Conservation (phyloP, 208 protist species). For the Strigomonas culicis region DNA sequence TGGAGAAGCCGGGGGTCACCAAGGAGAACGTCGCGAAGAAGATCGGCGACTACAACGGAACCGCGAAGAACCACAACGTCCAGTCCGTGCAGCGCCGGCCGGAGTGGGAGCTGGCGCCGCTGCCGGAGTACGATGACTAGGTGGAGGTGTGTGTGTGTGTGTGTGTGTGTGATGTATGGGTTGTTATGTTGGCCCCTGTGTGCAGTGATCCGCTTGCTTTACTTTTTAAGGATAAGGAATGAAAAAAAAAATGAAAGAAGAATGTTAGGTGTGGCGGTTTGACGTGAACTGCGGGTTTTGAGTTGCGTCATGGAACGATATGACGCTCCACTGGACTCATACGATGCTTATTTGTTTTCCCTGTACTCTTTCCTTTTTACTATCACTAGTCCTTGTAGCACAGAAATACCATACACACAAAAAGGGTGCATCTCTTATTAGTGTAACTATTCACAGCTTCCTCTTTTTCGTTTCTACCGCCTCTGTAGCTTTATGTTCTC, state of each 20-base stretch:
- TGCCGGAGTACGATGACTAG: conserved; percentile 37
- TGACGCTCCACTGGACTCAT: too few relatives aligned
- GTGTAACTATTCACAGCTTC: background rate
- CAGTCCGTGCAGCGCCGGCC: conserved; percentile 74
- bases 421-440: background rate
- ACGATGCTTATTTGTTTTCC: background rate
- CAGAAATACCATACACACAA: background rate
- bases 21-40: conserved; percentile 84
- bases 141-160: conserved; percentile 11
- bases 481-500: background rate
- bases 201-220: background rate
- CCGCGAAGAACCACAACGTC: conserved; percentile 71
- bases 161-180: conserved; percentile 2
- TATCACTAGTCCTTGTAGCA: background rate
- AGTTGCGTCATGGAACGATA: too few relatives aligned
- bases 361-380: conserved; percentile 7
- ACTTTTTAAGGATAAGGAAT: too few relatives aligned
- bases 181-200: conserved; percentile 5
- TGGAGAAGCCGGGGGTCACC: conserved; percentile 84
- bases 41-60: conserved; percentile 89
- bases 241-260: too few relatives aligned
- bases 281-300: too few relatives aligned
- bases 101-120: conserved; percentile 84
- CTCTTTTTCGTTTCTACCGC: conserved; percentile 3
- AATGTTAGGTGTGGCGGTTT: too few relatives aligned